Evolutionary conservation across 2,329 filamentous ascomycete genomes (phyloP).

Genomic region (Aspergillus flavus): DNA sequence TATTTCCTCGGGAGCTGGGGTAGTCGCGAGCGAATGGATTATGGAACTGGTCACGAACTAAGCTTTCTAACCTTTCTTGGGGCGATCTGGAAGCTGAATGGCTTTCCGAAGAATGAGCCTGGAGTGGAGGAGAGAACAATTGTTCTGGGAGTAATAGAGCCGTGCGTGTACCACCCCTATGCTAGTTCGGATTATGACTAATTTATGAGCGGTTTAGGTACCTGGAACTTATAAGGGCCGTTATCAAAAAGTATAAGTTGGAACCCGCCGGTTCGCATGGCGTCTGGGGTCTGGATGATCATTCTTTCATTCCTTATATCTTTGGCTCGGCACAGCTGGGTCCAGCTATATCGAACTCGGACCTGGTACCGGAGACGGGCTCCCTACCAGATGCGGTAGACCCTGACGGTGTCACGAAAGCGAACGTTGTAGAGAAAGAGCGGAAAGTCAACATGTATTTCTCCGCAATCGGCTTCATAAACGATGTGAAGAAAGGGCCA

Average conservation of each 20-base stretch:
- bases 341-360: conserved; percentile 67
- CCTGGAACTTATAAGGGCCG: conserved; percentile 73
- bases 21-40: conserved; percentile 85
- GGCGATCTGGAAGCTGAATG: conserved; percentile 85
- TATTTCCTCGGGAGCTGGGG: conserved; percentile 89
- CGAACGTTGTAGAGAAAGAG: conserved; percentile 65
- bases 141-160: conserved; percentile 79
- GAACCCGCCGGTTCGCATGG: conserved; percentile 96
- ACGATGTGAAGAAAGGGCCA: conserved; percentile 92
- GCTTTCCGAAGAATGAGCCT: conserved; percentile 62
- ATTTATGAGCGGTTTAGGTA: conserved; percentile 57
- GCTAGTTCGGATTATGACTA: background rate
- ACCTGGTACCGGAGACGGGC: conserved; percentile 74
- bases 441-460: conserved; percentile 83
- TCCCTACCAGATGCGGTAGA: conserved; percentile 72
- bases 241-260: conserved; percentile 89
- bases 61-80: conserved; percentile 92
- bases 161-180: conserved; percentile 56
- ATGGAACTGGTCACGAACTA: conserved; percentile 93
- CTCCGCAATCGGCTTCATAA: conserved; percentile 92
- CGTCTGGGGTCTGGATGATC: conserved; percentile 98
- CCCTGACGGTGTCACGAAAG: conserved; percentile 69
- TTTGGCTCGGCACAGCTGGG: conserved; percentile 91
- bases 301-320: conserved; percentile 91
- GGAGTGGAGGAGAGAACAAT: conserved; percentile 73